Percentiles rank a stretch among this genome's conserved stretches.
These are phyloP conservation scores for Zygosaccharomyces siamensis DNA, from an alignment of 805 yeast genomes.

Conservation along the genomic window DNA sequence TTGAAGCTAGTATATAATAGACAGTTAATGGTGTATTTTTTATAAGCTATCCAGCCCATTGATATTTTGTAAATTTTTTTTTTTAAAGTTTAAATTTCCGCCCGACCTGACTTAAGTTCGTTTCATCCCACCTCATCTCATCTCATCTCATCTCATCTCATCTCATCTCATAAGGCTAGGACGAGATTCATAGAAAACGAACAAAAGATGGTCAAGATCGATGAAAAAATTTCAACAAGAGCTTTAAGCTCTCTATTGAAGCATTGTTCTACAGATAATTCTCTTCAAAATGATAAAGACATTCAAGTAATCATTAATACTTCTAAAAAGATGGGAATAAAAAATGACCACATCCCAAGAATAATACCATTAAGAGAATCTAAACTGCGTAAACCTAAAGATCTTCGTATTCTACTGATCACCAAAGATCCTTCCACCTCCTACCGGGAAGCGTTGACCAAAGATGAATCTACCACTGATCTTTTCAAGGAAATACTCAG, in stretches of 20 bases:
- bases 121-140: conserved; percentile 5
- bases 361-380: conserved; percentile 51
- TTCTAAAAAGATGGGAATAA: conserved; percentile 39
- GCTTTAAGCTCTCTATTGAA: conserved; percentile 25
- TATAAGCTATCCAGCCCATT: conserved; percentile 6
- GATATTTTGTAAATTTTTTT: conserved; percentile 4
- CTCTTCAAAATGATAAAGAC: conserved; percentile 25
- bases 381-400: conserved; percentile 46
- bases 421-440: conserved; percentile 69
- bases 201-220: neutral
- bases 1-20: conserved; percentile 12
- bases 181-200: neutral
- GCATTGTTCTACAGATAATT: conserved; percentile 32
- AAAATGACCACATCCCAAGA: conserved; percentile 50
- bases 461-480: conserved; percentile 55
- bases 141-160: conserved; percentile 7
- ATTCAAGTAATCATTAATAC: conserved; percentile 45
- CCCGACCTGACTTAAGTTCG: neutral
- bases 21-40: conserved; percentile 11
- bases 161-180: neutral
- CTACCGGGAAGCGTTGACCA: conserved; percentile 47
- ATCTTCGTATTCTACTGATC: conserved; percentile 52
- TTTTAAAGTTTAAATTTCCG: neutral
- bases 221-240: conserved; percentile 15
- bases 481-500: conserved; percentile 57